Conservation (phyloP, 805 yeast species). For the Wickerhamomyces bovis region DNA sequence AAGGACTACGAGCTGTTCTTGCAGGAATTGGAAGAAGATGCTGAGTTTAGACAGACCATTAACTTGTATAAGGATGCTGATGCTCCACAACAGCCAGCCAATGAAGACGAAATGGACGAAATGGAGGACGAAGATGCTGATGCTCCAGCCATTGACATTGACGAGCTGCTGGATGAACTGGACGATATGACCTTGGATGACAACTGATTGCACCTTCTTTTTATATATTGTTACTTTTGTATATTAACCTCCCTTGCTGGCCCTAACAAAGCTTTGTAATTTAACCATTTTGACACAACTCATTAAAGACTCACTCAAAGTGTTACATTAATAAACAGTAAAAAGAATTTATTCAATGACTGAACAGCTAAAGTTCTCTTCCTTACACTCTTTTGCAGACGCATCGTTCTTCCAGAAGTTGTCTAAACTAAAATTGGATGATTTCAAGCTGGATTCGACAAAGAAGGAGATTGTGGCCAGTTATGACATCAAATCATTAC, state of each 20-base stretch:
- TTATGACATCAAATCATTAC: constrained; percentile 25
- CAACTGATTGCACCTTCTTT: constrained; percentile 6
- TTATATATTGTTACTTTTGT: background rate
- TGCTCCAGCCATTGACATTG: constrained; percentile 84
- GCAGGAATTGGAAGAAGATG: constrained; percentile 96
- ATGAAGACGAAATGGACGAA: constrained; percentile 39
- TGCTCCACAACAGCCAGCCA: constrained; percentile 7
- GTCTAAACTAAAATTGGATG: constrained; percentile 66
- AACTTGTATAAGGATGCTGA: constrained; percentile 71
- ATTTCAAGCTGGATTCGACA: constrained; percentile 47
- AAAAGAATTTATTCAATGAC: background rate
- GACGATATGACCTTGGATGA: constrained; percentile 88
- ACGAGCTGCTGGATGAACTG: constrained; percentile 89
- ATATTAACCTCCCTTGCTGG: background rate
- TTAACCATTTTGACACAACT: too few species aligned
- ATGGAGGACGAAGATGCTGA: constrained; percentile 73
- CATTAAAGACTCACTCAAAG: too few species aligned
- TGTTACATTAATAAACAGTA: background rate
- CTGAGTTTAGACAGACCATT: constrained; percentile 85
- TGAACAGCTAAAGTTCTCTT: constrained; percentile 25
- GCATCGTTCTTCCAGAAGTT: constrained; percentile 80
- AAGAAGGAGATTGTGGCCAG: constrained; percentile 23
- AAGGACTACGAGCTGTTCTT: constrained; percentile 92
- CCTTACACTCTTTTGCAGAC: constrained; percentile 71
- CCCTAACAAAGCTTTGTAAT: background rate